phyloP scores from a whole-genome alignment of 805 yeast genomes.

The Tetrapisispora arboricola region DNA sequence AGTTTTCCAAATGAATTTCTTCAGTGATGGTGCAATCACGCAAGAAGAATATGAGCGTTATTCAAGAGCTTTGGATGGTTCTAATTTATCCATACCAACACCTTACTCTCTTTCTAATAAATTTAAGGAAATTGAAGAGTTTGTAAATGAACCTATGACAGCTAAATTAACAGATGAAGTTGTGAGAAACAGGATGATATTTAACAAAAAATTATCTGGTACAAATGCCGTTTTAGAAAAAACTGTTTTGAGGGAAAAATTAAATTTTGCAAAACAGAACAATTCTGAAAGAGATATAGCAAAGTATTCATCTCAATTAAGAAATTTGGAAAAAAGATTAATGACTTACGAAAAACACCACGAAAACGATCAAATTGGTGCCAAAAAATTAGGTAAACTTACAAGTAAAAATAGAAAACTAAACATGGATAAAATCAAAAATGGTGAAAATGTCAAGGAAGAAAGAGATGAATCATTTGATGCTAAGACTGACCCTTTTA shows the following conservation, averaged over 20 bases:
- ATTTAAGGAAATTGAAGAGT: slow-evolving; percentile 46
- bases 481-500: slow-evolving; percentile 67
- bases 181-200: slow-evolving; percentile 59
- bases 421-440: slow-evolving; percentile 65
- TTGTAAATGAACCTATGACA: slow-evolving; percentile 58
- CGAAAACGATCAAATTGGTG: slow-evolving; percentile 32
- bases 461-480: slow-evolving; percentile 24
- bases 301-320: slow-evolving; percentile 39
- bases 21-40: slow-evolving; percentile 69
- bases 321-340: slow-evolving; percentile 32
- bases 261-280: slow-evolving; percentile 62
- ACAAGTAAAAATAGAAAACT: slow-evolving; percentile 78
- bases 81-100: slow-evolving; percentile 43
- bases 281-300: slow-evolving; percentile 36
- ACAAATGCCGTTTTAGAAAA: slow-evolving; percentile 70
- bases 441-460: slow-evolving; percentile 62
- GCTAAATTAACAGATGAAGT: slow-evolving; percentile 68
- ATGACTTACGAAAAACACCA: slow-evolving; percentile 30
- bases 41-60: slow-evolving; percentile 67
- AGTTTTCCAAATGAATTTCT: slow-evolving; percentile 63
- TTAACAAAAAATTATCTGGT: slow-evolving; percentile 48
- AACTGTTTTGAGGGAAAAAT: slow-evolving; percentile 58
- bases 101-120: slow-evolving; percentile 55
- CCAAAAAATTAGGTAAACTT: slow-evolving; percentile 51
- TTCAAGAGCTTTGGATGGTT: slow-evolving; percentile 46